Evolutionary conservation across 768 basidiomycete genomes (phyloP), one percentile per base, ranked within the genome.

Genomic region (Leccinum obscurum): DNA sequence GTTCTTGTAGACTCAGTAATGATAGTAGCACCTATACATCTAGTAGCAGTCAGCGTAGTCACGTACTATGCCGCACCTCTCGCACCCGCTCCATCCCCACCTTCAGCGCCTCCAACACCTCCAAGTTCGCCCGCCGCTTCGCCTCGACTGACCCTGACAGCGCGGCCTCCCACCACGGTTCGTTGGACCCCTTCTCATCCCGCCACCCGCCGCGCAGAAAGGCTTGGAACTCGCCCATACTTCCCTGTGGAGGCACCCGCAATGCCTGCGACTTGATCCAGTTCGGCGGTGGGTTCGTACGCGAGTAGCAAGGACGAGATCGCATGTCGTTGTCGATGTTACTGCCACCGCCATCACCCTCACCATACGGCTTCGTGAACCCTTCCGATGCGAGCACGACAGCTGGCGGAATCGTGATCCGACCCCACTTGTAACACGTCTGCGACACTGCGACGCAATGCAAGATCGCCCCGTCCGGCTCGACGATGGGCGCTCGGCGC

Each of bases 381-480:
- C 90, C 90, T 60, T 87, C 85, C 1, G 76, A 64, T 1, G 84
- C 87, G 35, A 90, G 71, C 11, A 82, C 81, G 61, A 92, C 59
- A 3, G 79, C 78, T 13, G 90, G 90, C 2, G 90, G 90, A 56
- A 90, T 80, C 20, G 88, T 91, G 61, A 92, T 86, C 1, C 89
- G 81, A 0, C 85, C 86, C 24, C 80, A 68, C 70, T 92, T 92
- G 80, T 85, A 90, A 68, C 87, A 89, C 24, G 83, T 58, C 56
- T 83, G 84, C 28, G 85, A 85, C 58, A 92, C 74, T 53, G 81
- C 77, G 61, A 91, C 68, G 60, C 88, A 88, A 70, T 92, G 83
- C 6, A 89, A 70, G 34, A 75, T 75, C 2, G 81, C 81, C 48
- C 85, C 87, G 62, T 88, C 87, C 0, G 70, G 59, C 51, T 73